Evolutionary conservation across 805 yeast species (phyloP), one percentile per base, ranked within the genome.

Genomic region (Candida ipomoeae): DNA sequence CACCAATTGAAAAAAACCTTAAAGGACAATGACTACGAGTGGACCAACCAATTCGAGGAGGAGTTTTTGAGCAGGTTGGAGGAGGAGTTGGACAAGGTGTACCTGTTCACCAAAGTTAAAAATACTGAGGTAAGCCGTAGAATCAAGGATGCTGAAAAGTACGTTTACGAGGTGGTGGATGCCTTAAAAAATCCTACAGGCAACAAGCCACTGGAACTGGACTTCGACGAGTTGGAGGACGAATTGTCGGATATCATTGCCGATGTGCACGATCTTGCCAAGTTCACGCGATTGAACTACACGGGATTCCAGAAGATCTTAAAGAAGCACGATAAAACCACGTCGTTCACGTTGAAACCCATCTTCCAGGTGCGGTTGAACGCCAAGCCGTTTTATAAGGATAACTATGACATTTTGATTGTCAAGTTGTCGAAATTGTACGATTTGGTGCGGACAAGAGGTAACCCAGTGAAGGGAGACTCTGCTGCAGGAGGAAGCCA

Each of bases 401-500:
- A 91, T 66, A 90, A 94, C 68, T 89, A 90, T 66, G 99, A 94
- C 67, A 79, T 78, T 23, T 73, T 92, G 60, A 90, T 94, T 52
- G 96, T 94, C 44, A 88, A 89, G 67, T 80, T 94, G 52, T 89
- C 97, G 3, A 87, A 84, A 60, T 75, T 89, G 47, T 92, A 94
- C 62, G 98, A 94, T 66, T 71, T 92, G 54, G 97, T 94, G 29
- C 83, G 98, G 67, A 94, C 98, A 0, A 81, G 96, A 60, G 99
- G 99, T 60, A 87, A 89, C 64, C 98, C 99, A 13, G 88, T 89
- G 37, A 80, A 82, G 62, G 98, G 98, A 56, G 99, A 94, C 70
- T 84, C 96, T 3, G 67, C 97, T 5, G 97, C 99, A n/a, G 99
- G 99, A 63, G 99, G 99, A 40, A 79, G 86, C 40, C 97, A 91